Evolutionary conservation across 352 stramenopile species (phyloP).

Genomic region (Globisporangium camurandrum): DNA sequence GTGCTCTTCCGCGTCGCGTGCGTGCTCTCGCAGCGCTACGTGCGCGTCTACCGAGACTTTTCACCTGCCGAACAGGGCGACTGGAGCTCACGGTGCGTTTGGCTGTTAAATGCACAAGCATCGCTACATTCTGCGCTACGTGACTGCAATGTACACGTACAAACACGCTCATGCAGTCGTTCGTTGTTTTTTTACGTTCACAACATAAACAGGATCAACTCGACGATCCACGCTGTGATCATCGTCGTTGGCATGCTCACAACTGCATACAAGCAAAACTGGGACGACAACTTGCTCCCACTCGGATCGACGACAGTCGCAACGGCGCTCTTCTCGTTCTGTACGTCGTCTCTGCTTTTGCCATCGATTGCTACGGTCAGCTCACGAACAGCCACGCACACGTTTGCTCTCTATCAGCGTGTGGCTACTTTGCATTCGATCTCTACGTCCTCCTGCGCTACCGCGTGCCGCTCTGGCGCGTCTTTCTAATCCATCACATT

Average conservation of each 20-base stretch:
- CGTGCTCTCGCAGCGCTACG: conserved; percentile 40
- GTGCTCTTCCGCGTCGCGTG: conserved; percentile 43
- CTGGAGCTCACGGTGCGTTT: conserved; percentile 67
- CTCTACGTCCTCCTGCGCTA: conserved; percentile 63
- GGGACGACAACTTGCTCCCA: conserved; percentile 55
- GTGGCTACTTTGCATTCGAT: conserved; percentile 81
- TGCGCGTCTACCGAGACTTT: conserved; percentile 66
- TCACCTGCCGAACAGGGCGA: conserved; percentile 60
- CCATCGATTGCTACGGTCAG: too few relatives aligned
- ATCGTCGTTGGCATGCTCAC: conserved; percentile 62
- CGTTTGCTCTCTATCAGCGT: conserved; percentile 24
- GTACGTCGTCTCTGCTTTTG: conserved; percentile 32
- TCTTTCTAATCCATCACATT: conserved; percentile 78
- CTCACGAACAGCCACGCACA: too few relatives aligned
- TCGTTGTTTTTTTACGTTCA: conserved; percentile 4
- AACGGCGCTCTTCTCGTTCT: conserved; percentile 67
- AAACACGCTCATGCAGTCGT: not conserved
- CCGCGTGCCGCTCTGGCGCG: conserved; percentile 65
- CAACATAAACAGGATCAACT: conserved; percentile 58
- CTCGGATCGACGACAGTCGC: conserved; percentile 41
- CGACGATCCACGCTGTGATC: conserved; percentile 63
- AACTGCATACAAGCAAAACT: conserved; percentile 47
- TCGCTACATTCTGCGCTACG: not conserved
- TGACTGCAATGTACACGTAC: not conserved
- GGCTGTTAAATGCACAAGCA: not conserved